Base-by-base conservation (phyloP, 345 rosid genomes). In the Syzygium aromaticum region DNA sequence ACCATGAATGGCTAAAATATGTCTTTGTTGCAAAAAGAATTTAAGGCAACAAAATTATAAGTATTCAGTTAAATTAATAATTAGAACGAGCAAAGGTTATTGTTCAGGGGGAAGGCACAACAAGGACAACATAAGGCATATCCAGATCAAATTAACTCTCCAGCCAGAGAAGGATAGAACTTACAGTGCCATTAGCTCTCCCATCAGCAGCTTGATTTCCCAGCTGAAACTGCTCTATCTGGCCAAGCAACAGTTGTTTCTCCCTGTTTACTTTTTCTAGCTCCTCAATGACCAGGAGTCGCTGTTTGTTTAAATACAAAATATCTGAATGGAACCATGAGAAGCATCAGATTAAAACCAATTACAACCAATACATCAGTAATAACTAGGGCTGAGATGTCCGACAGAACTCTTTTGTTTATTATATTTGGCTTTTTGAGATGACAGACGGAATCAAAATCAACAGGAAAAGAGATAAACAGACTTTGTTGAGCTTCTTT, bases 401-500 rank as follows among this genome's bases (percentile, higher is more conserved):
- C 30, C 10, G 3, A 85, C 13, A 40, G 15, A 57, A 56, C 28
- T 54, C 57, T 17, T 54, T 30, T 40, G 11, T 73, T 73, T 38
- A 21, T 73, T 19, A 5, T 19, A 33, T 40, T 40, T 11, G 49
- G 49, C 49, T 38, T 73, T 73, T 73, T 38, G 61, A 87, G 86
- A 84, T 11, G 82, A 61, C 54, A 84, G 51, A 59, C 40, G 63
- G 14, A 54, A 7, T 73, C 38, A 13, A 33, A 33, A 17, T 19
- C 80, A 38, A 87, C 54, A n/a, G 12, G 33, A 87, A 63, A 80
- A 38, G 43, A n/a, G 84, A 52, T 77, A 40, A 40, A 87, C 85
- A 87, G 88, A 96, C 98, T 96, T 90, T 88, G 93, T 87, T 95
- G 98, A 90, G 97, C 98, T 92, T 96, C 96, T 90, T 63, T 93